phyloP scores from a whole-genome alignment of 164 flowering plant species.

The Dillenia suffruticosa region DNA sequence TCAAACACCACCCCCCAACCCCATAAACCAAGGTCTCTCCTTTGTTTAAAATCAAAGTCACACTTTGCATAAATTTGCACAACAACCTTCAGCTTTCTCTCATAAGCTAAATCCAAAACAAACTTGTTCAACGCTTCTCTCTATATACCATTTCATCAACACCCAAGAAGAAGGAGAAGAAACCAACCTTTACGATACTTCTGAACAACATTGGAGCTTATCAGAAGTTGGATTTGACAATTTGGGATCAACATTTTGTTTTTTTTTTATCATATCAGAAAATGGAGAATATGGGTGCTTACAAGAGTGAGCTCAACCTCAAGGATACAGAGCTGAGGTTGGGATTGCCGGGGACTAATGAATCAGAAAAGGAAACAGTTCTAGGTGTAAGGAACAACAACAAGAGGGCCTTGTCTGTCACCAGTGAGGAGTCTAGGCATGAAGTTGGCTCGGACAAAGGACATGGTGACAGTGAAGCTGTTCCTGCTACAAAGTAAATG shows the following conservation, averaged over 20 bases:
- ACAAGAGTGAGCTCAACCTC: constrained; percentile 45
- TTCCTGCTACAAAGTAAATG: constrained; percentile 59
- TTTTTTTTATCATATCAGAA: background rate
- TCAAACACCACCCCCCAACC: background rate
- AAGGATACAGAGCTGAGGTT: constrained; percentile 63
- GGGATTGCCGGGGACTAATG: constrained; percentile 53
- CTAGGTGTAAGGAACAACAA: constrained; percentile 39
- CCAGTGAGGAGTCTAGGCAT: constrained; percentile 19
- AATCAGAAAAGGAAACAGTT: constrained; percentile 19
- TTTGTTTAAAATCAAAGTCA: background rate
- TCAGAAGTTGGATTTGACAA: too few species aligned
- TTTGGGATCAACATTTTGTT: too few species aligned
- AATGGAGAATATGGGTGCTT: constrained; percentile 24
- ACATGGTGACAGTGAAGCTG: constrained; percentile 20
- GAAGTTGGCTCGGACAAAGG: constrained; percentile 19
- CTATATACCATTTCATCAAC: background rate
- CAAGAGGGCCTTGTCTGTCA: constrained; percentile 42
- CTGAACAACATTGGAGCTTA: too few species aligned
- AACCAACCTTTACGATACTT: constrained; percentile 1
- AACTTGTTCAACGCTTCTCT: constrained; percentile 17
- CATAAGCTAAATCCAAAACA: background rate
- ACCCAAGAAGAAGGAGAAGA: background rate
- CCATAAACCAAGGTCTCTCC: background rate
- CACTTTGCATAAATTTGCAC: too few species aligned
- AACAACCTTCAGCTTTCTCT: background rate